phyloP scores from a whole-genome alignment of 73 alveolate genomes.

The Paramecium tetraurelia region DNA sequence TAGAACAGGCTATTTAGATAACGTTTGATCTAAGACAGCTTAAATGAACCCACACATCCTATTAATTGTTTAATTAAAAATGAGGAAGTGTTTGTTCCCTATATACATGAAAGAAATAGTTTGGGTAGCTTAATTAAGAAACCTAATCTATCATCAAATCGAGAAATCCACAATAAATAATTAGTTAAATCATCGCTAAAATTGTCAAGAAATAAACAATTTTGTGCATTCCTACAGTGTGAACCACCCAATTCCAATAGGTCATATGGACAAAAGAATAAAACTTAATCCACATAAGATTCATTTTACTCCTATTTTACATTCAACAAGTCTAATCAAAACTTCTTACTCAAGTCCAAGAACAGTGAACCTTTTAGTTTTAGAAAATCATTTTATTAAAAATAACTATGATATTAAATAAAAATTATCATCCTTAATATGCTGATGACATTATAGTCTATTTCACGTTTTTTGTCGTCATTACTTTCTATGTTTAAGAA shows the following conservation, averaged over 20 bases:
- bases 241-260: background rate
- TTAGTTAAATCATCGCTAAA: background rate
- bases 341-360: background rate
- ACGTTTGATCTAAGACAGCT: background rate
- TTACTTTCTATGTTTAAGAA: background rate
- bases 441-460: slow-evolving; percentile 20
- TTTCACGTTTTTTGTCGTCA: slow-evolving; percentile 13
- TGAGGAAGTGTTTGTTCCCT: background rate
- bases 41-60: background rate
- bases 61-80: background rate
- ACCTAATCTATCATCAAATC: background rate
- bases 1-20: background rate
- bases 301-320: background rate
- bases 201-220: background rate
- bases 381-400: background rate
- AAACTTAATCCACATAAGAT: background rate
- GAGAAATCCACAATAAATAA: background rate
- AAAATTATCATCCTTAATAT: background rate
- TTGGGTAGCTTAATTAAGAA: background rate
- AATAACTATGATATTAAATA: background rate
- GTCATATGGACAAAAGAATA: background rate
- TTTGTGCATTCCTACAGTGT: background rate
- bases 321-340: background rate
- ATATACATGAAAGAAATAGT: background rate
- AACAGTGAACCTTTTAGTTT: background rate